Evolutionary conservation across 345 rosid genomes (phyloP).

Genomic region (Rhizophora apiculata): DNA sequence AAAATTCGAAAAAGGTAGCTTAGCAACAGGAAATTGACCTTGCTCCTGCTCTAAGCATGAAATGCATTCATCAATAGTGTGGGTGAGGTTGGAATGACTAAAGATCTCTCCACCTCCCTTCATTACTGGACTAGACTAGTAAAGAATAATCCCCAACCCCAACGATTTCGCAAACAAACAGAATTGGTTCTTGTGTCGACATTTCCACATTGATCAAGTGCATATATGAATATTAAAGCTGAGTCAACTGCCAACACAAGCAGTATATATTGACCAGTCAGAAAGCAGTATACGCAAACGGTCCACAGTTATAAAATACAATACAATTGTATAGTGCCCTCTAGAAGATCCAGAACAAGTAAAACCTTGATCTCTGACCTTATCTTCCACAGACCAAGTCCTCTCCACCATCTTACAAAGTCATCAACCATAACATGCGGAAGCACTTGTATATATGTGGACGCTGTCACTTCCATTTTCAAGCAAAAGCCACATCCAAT

Average conservation of each 20-base stretch:
- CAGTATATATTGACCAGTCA: conserved; percentile 13
- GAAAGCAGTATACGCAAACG: neutral
- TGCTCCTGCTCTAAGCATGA: too few species aligned
- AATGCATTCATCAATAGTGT: too few species aligned
- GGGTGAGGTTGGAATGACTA: too few species aligned
- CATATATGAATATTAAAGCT: neutral
- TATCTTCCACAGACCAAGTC: neutral
- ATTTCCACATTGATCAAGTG: conserved; percentile 11
- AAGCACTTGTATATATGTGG: too few species aligned
- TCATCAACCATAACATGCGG: too few species aligned
- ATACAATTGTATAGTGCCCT: neutral
- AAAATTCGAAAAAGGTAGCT: too few species aligned
- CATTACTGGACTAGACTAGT: too few species aligned
- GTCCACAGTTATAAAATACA: neutral
- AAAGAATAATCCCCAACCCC: too few species aligned
- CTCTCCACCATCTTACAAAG: neutral
- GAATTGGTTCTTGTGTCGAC: conserved; percentile 2
- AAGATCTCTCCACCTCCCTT: too few species aligned
- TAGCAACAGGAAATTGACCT: too few species aligned
- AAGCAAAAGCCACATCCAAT: neutral
- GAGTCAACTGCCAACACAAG: conserved; percentile 15
- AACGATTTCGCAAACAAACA: too few species aligned
- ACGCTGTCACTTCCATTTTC: too few species aligned
- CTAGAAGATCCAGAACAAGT: neutral
- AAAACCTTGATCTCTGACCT: neutral